Evolutionary conservation across 2,329 filamentous ascomycete species (phyloP), one percentile per base, ranked within the genome.

Genomic region (Eurotiales sp.): DNA sequence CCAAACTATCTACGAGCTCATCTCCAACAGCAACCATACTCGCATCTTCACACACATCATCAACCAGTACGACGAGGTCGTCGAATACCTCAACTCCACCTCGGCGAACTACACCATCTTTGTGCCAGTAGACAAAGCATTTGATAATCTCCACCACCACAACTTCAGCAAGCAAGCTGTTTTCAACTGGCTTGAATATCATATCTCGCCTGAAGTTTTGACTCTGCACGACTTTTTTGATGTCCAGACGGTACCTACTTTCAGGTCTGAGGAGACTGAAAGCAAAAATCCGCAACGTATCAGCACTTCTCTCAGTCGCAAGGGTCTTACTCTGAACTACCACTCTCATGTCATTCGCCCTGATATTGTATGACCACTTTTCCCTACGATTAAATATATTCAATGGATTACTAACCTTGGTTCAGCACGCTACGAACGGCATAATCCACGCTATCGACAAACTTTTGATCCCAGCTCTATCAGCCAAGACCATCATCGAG

Each of bases 391-490:
- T n/a, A n/a, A n/a, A 21, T 39, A 21, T 14, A 34, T 43, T 19
- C 14, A 46, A 32, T 12, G 11, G 19, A 44, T 14, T 50, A 23
- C 40, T 37, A 30, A 40, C 2, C 14, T 45, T 19, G 40, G 8
- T 17, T 29, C 36, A 85, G 83, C 78, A 81, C 63, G 85, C 83
- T 36, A 85, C 81, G 55, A 95, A 95, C 63, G 89, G 90, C 32
- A 77, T 92, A 41, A 81, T 93, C 56, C 90, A 95, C 68, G 87
- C 80, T 36, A 72, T 95, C 46, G 82, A 90, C 71, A 78, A 75
- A 55, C 74, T 93, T 49, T 77, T 95, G 15, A 64, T 91, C 6
- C 89, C 89, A 1, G 90, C 90, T 0, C 83, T 87, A 2, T 72
- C 74, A 25, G 74, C 82, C 36, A 74, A 82, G 50, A 77, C 80